A percentile compares a stretch with the other conserved stretches of the same genome.
phyloP scores from a whole-genome alignment of 2,329 filamentous ascomycete species.

The Zymoseptoria pseudotritici region DNA sequence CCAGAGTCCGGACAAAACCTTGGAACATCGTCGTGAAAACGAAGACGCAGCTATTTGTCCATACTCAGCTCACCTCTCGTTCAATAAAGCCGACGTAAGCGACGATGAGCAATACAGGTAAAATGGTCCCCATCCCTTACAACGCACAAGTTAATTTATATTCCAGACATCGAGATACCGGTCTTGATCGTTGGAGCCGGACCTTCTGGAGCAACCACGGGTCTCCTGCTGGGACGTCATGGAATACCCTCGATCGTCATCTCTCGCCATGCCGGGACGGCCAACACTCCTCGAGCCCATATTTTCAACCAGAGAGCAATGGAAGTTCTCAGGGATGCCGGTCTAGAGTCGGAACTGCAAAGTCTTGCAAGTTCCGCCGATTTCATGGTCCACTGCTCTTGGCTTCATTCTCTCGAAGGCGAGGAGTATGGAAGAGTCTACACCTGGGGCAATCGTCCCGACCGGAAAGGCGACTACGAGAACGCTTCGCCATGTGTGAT shows the following conservation, averaged over 20 bases:
- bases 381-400: constrained; percentile 30
- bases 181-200: constrained; percentile 16
- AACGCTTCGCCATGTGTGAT: constrained; percentile 29
- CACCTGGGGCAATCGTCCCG: constrained; percentile 37
- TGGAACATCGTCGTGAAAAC: no score
- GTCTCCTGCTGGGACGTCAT: constrained; percentile 5
- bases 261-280: constrained; percentile 41
- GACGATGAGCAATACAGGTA: no score
- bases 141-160: no score
- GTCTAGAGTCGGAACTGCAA: constrained; percentile 28
- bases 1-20: no score
- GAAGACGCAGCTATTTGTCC: no score
- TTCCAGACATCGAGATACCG: background rate
- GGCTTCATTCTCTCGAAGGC: constrained; percentile 38
- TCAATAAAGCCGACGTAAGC: no score
- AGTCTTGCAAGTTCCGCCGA: constrained; percentile 22
- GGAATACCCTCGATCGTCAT: constrained; percentile 45
- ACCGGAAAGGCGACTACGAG: constrained; percentile 34
- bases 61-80: no score
- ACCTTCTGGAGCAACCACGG: constrained; percentile 13
- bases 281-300: constrained; percentile 52
- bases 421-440: constrained; percentile 38
- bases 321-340: constrained; percentile 32
- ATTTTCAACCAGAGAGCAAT: constrained; percentile 51
- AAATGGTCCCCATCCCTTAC: no score